A percentile compares a stretch with the other conserved stretches of the same genome.
These are phyloP conservation scores for Phyllostachys edulis DNA, from an alignment of 176 grass and related monocot genomes.

Conservation along the genomic window DNA sequence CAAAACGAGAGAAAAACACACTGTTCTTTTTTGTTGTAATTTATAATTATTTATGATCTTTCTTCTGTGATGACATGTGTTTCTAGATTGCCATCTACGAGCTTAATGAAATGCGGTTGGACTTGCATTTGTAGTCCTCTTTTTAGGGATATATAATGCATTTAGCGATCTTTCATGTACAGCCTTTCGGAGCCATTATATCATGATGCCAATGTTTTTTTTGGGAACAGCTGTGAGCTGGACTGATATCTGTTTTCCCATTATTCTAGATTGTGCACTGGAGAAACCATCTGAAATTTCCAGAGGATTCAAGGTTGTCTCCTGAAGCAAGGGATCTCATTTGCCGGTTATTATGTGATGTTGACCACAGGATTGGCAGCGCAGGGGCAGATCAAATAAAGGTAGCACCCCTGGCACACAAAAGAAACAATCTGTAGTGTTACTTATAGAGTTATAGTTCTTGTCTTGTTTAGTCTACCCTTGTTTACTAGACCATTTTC, in stretches of 20 bases:
- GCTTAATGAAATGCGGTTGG: neutral
- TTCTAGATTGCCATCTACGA: neutral
- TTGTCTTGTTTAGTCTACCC: slow-evolving; percentile 4
- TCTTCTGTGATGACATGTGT: neutral
- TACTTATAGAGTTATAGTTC: neutral
- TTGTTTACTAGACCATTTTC: slow-evolving; percentile 30
- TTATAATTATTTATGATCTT: neutral
- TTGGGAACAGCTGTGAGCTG: neutral
- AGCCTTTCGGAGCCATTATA: neutral
- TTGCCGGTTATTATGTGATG: slow-evolving; percentile 91
- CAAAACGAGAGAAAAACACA: neutral
- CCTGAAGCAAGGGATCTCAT: slow-evolving; percentile 91
- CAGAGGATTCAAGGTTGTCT: slow-evolving; percentile 84
- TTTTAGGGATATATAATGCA: neutral
- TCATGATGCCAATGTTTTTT: neutral
- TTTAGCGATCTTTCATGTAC: neutral
- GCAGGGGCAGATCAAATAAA: slow-evolving; percentile 93
- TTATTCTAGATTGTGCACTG: slow-evolving; percentile 89
- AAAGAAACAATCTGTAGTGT: neutral
- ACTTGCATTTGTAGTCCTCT: neutral
- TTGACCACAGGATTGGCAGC: slow-evolving; percentile 84
- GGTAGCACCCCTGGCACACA: slow-evolving; percentile 35
- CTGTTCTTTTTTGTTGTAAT: neutral
- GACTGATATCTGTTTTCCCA: neutral
- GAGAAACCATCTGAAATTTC: slow-evolving; percentile 98